These are phyloP conservation scores for Citrus glauca DNA, from an alignment of 345 rosid genomes.

Conservation along the genomic window DNA sequence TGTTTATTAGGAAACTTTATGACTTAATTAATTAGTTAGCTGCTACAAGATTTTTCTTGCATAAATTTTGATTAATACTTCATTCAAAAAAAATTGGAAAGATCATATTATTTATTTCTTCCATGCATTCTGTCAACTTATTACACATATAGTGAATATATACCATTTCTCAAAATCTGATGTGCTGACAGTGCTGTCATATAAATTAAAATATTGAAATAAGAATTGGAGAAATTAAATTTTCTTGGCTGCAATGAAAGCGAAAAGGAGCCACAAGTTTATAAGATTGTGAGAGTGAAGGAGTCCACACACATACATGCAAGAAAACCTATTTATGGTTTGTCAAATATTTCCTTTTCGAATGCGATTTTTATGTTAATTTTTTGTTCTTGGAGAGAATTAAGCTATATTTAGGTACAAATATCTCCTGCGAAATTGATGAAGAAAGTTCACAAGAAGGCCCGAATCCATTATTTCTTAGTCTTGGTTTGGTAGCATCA, in stretches of 20 bases:
- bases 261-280: not conserved
- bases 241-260: not conserved
- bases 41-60: not conserved
- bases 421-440: not conserved
- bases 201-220: not conserved
- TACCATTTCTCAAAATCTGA: not conserved
- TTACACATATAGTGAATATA: too few species aligned
- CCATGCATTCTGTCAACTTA: too few species aligned
- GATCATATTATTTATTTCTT: not conserved
- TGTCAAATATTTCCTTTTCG: not conserved
- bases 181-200: not conserved
- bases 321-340: not conserved
- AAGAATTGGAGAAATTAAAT: not conserved
- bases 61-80: not conserved
- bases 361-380: not conserved
- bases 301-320: not conserved
- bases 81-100: not conserved
- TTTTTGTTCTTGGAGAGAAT: not conserved
- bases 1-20: not conserved
- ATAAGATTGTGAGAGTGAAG: not conserved
- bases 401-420: not conserved
- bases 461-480: not conserved
- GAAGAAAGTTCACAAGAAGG: not conserved
- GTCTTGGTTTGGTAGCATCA: not conserved
- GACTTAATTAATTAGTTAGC: not conserved